Conservation (phyloP, 371 early-diverging fungal genomes). For the Mucor irregularis region DNA sequence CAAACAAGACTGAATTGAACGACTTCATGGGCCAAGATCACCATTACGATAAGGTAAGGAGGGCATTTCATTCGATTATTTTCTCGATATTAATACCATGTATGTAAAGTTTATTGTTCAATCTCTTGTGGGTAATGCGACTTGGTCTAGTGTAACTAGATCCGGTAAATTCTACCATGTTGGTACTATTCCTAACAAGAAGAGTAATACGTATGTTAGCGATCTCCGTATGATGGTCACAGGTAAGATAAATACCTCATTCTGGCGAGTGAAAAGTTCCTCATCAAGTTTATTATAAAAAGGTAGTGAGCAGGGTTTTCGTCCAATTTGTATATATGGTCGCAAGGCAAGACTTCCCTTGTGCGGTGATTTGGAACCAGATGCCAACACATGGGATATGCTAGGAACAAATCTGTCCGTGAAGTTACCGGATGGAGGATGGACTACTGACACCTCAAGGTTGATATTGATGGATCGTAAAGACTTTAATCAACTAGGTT, state of each 20-base stretch:
- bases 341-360: constrained; percentile 84
- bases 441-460: constrained; percentile 87
- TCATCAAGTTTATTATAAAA: background rate
- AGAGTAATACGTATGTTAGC: constrained; percentile 82
- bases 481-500: constrained; percentile 88
- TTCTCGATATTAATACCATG: background rate
- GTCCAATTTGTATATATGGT: constrained; percentile 88
- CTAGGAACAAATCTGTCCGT: constrained; percentile 90
- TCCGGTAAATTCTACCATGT: constrained; percentile 88
- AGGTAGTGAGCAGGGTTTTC: constrained; percentile 70
- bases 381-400: constrained; percentile 85
- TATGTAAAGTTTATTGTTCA: constrained; percentile 86
- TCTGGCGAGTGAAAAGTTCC: background rate
- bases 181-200: constrained; percentile 91
- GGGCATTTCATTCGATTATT: background rate
- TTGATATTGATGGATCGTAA: constrained; percentile 91
- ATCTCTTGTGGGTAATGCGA: constrained; percentile 90
- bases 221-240: constrained; percentile 93
- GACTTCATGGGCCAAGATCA: constrained; percentile 81
- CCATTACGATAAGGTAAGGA: constrained; percentile 79
- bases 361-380: constrained; percentile 57
- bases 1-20: constrained; percentile 74
- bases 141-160: constrained; percentile 83
- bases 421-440: constrained; percentile 74
- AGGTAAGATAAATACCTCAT: constrained; percentile 49